These are phyloP conservation scores for Rosa rugosa DNA, from an alignment of 306 rosid species.

Conservation along the genomic window DNA sequence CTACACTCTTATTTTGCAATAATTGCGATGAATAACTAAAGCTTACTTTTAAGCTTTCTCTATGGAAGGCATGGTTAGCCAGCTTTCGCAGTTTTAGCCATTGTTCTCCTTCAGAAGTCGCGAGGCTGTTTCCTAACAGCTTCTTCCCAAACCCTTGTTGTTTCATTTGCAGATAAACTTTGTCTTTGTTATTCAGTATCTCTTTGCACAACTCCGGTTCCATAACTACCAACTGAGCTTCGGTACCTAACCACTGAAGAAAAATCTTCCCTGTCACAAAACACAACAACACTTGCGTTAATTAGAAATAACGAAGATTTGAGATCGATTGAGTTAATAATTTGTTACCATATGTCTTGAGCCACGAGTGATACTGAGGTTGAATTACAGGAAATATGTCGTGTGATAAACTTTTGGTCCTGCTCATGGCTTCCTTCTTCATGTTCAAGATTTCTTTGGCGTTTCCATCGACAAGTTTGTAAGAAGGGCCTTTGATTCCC, in stretches of 20 bases:
- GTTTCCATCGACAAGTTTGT: not conserved
- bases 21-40: too few relatives aligned
- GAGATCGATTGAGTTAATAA: not conserved
- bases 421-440: not conserved
- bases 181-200: not conserved
- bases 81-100: not conserved
- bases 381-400: not conserved
- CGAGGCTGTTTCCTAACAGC: not conserved
- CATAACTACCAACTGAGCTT: not conserved
- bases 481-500: not conserved
- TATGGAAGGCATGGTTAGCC: not conserved
- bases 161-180: not conserved
- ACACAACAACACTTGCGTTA: not conserved
- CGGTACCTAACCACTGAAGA: not conserved
- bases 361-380: constrained; percentile 1
- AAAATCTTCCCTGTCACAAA: not conserved
- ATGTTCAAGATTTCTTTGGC: not conserved
- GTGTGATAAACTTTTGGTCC: not conserved
- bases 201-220: not conserved
- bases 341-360: not conserved
- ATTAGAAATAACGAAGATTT: not conserved
- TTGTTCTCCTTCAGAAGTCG: not conserved
- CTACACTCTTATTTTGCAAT: too few relatives aligned
- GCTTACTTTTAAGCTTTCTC: not conserved
- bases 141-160: not conserved